phyloP scores from a whole-genome alignment of 2,329 filamentous ascomycete species.

The Colletotrichum simmondsii region DNA sequence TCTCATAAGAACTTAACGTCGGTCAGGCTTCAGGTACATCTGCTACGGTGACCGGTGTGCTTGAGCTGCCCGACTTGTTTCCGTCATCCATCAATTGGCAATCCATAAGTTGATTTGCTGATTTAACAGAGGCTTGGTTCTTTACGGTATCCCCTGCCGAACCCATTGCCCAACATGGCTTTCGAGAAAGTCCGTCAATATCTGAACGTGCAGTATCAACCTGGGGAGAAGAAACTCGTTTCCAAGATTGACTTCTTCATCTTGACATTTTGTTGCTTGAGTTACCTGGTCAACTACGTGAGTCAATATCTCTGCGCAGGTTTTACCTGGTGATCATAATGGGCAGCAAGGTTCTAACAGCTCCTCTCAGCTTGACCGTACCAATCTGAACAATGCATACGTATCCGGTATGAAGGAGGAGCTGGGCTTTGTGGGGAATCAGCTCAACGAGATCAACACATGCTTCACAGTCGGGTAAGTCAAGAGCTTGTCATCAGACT shows the following conservation, averaged over 20 bases:
- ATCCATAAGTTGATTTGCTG: background rate
- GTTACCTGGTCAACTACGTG: constrained; percentile 66
- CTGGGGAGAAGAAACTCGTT: constrained; percentile 57
- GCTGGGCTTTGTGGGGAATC: constrained; percentile 44
- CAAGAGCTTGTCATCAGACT: background rate
- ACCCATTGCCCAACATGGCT: constrained; percentile 1
- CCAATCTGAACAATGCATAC: constrained; percentile 49
- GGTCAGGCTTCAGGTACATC: background rate
- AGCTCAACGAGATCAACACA: constrained; percentile 64
- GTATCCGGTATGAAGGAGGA: constrained; percentile 52
- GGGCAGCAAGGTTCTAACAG: background rate
- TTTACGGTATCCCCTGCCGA: background rate
- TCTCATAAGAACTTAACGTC: background rate
- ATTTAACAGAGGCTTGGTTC: background rate
- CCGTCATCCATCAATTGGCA: background rate
- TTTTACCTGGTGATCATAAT: no score
- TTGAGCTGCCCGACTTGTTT: background rate
- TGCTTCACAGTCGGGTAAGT: constrained; percentile 57
- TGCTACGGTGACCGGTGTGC: background rate
- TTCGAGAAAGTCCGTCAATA: constrained; percentile 43
- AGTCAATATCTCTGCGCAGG: constrained; percentile 29
- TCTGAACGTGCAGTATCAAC: constrained; percentile 45
- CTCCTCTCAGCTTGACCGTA: constrained; percentile 27
- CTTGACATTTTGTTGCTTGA: constrained; percentile 70
- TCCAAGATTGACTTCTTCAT: constrained; percentile 74